A percentile compares a stretch with the other conserved stretches of the same genome.
These are phyloP conservation scores for Pseudomassariella vexata DNA, from an alignment of 2,329 filamentous ascomycete genomes.

Conservation along the genomic window DNA sequence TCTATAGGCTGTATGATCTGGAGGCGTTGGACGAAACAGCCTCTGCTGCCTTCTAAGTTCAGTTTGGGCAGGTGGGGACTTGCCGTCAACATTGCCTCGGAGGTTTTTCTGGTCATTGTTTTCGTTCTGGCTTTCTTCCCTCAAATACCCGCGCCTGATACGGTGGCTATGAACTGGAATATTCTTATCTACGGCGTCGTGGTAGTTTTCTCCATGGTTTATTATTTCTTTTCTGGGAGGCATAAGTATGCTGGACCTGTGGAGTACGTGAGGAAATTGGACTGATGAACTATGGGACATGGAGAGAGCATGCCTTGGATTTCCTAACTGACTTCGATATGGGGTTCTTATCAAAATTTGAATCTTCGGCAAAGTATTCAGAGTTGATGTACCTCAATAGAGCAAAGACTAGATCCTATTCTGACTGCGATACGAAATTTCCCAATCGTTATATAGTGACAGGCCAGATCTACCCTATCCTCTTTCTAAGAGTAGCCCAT, in stretches of 20 bases:
- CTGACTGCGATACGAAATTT: too few relatives aligned
- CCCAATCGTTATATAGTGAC: too few relatives aligned
- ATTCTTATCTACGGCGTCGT: conserved; percentile 9
- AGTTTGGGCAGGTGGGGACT: conserved; percentile 35
- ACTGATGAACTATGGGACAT: too few relatives aligned
- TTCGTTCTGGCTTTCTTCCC: conserved; percentile 12
- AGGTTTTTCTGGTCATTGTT: conserved; percentile 32
- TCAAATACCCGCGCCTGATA: conserved; percentile 5
- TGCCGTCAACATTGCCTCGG: conserved; percentile 33
- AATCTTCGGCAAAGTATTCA: too few relatives aligned
- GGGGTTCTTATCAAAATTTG: too few relatives aligned
- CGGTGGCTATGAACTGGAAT: conserved; percentile 9
- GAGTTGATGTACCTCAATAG: too few relatives aligned
- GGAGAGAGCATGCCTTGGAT: too few relatives aligned
- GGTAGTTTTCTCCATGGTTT: conserved; percentile 6
- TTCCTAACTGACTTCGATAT: too few relatives aligned
- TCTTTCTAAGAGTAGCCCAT: too few relatives aligned
- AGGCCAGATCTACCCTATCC: too few relatives aligned
- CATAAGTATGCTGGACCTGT: conserved; percentile 7
- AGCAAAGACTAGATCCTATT: too few relatives aligned
- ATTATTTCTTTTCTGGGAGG: conserved; percentile 6
- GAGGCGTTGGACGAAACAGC: conserved; percentile 28
- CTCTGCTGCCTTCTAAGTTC: conserved; percentile 13
- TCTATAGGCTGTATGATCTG: conserved; percentile 38
- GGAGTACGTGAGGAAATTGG: conserved; percentile 2